Conservation (phyloP, 257 asterid species). For the Knoxia roxburghii region DNA sequence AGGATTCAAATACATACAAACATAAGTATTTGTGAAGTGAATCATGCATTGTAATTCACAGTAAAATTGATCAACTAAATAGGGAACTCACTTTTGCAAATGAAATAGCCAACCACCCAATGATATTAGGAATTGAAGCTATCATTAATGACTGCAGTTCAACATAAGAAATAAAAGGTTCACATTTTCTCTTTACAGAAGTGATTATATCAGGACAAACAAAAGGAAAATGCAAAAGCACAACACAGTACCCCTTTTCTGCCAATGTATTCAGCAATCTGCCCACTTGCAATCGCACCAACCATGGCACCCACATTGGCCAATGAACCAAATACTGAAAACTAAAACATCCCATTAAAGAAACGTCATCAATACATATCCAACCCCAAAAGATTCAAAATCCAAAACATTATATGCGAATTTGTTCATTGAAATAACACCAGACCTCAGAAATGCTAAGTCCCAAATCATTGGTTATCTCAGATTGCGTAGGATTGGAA, state of each 20-base stretch:
- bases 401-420: background rate
- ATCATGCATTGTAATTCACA: background rate
- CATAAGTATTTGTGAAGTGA: background rate
- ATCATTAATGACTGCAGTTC: constrained; percentile 76
- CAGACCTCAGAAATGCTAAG: constrained; percentile 72
- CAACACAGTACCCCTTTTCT: constrained; percentile 68
- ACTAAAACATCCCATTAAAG: constrained; percentile 32
- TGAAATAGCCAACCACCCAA: constrained; percentile 87
- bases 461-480: constrained; percentile 53
- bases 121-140: constrained; percentile 78
- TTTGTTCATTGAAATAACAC: background rate
- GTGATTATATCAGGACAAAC: background rate
- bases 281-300: constrained; percentile 89
- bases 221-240: background rate
- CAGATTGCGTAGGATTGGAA: constrained; percentile 76
- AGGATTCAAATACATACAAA: background rate
- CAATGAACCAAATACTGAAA: constrained; percentile 80
- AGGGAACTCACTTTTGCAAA: constrained; percentile 62
- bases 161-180: constrained; percentile 2
- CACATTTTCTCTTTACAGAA: background rate
- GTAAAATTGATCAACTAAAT: background rate
- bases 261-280: constrained; percentile 79
- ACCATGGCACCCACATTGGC: constrained; percentile 94
- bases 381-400: constrained; percentile 5
- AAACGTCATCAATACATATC: background rate